Conservation (phyloP, 805 yeast species). For the Candida oleophila region DNA sequence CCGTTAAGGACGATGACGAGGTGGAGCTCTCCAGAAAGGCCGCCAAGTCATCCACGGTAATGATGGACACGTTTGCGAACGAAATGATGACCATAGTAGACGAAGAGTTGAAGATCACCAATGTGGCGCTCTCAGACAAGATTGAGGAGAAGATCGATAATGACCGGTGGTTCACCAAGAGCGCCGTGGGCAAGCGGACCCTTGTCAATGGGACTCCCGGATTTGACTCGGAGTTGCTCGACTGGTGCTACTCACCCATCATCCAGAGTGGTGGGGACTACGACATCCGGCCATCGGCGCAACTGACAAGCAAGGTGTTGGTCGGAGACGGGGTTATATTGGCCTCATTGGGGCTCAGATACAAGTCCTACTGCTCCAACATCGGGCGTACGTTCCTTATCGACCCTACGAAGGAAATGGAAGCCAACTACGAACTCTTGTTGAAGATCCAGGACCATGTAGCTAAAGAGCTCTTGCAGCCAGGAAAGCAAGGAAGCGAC, state of each 20-base stretch:
- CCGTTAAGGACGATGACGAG: conserved; percentile 79
- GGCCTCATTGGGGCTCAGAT: conserved; percentile 82
- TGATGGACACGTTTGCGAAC: conserved; percentile 81
- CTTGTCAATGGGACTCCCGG: conserved; percentile 43
- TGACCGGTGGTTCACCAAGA: conserved; percentile 64
- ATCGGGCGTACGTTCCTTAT: conserved; percentile 85
- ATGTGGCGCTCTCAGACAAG: conserved; percentile 68
- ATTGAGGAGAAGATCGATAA: conserved; percentile 77
- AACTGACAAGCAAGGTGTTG: conserved; percentile 62
- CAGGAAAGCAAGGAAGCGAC: conserved; percentile 65
- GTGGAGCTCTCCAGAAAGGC: conserved; percentile 65
- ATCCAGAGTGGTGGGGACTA: conserved; percentile 85
- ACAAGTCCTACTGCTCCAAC: conserved; percentile 85
- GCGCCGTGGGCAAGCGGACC: conserved; percentile 50
- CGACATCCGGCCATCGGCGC: conserved; percentile 81
- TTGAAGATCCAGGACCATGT: conserved; percentile 67
- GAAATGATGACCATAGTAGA: conserved; percentile 87
- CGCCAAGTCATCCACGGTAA: conserved; percentile 69
- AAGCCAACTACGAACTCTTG: conserved; percentile 74
- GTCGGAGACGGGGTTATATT: conserved; percentile 74
- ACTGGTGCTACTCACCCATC: conserved; percentile 93
- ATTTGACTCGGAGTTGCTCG: conserved; percentile 73
- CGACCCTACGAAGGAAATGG: conserved; percentile 82
- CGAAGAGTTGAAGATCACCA: conserved; percentile 76
- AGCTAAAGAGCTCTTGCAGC: conserved; percentile 52